Conservation (phyloP, 2,329 filamentous ascomycete genomes). For the Anthostomella pinea region DNA sequence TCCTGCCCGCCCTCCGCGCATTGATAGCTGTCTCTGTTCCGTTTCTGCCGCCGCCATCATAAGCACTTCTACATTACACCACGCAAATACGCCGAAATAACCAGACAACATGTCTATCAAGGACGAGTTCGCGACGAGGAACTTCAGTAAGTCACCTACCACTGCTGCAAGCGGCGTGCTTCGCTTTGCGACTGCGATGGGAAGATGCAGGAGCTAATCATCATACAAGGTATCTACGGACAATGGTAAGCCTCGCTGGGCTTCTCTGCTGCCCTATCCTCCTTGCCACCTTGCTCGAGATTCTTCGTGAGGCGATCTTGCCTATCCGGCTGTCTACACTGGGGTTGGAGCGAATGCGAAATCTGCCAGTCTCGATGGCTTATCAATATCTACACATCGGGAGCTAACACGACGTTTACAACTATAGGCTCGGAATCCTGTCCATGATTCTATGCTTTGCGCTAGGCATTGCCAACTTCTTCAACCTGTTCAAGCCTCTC, state of each 20-base stretch:
- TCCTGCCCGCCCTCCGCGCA: too few species aligned
- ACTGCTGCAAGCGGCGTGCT: slow-evolving; percentile 5
- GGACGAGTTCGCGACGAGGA: slow-evolving; percentile 69
- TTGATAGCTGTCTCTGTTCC: too few species aligned
- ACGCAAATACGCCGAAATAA: too few species aligned
- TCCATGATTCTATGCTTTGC: slow-evolving; percentile 71
- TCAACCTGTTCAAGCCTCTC: slow-evolving; percentile 46
- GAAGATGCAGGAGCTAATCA: slow-evolving; percentile 32
- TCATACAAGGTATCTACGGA: slow-evolving; percentile 64
- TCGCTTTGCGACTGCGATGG: slow-evolving; percentile 13
- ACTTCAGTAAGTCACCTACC: slow-evolving; percentile 62
- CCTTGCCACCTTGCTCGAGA: background rate
- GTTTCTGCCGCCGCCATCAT: too few species aligned
- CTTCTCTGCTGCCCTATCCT: slow-evolving; percentile 3
- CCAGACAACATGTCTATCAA: slow-evolving; percentile 69
- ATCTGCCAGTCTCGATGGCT: background rate
- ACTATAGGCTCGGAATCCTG: slow-evolving; percentile 62
- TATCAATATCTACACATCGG: slow-evolving; percentile 5
- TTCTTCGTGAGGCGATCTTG: too few species aligned
- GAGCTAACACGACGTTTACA: slow-evolving; percentile 17
- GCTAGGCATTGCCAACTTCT: slow-evolving; percentile 66
- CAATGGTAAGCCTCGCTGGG: slow-evolving; percentile 60
- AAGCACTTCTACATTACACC: too few species aligned
- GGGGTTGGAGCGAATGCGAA: background rate
- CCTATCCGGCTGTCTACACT: too few species aligned